phyloP scores from a whole-genome alignment of 768 basidiomycete species.

The Phanerochaete carnosa region DNA sequence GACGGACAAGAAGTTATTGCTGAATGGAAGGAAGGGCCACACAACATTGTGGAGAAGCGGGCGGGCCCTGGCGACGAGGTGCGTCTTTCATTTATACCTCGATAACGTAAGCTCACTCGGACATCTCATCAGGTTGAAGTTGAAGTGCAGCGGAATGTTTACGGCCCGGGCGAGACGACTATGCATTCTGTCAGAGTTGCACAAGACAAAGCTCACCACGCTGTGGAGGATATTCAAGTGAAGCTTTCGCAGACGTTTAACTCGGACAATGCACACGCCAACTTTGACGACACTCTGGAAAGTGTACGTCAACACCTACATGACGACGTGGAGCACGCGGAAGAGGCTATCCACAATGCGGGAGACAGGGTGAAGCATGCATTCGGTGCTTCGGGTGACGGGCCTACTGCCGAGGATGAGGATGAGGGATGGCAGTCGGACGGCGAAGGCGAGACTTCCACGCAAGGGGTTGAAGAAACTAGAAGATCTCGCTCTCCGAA shows the following conservation, averaged over 20 bases:
- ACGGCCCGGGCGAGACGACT: slow-evolving; percentile 25
- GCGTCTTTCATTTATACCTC: slow-evolving; percentile 17
- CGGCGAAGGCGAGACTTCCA: slow-evolving; percentile 26
- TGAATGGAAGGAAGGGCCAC: slow-evolving; percentile 73
- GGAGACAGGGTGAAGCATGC: slow-evolving; percentile 17
- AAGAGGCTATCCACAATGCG: slow-evolving; percentile 2
- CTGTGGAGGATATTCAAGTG: slow-evolving; percentile 22
- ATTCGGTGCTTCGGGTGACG: slow-evolving; percentile 6
- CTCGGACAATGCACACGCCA: neutral
- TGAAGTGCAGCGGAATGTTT: slow-evolving; percentile 32
- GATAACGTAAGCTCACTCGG: neutral
- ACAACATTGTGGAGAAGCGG: slow-evolving; percentile 62
- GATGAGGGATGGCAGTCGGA: slow-evolving; percentile 71
- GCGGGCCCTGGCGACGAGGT: slow-evolving; percentile 65
- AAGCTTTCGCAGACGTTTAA: slow-evolving; percentile 14
- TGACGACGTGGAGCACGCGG: slow-evolving; percentile 16
- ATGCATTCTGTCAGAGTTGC: slow-evolving; percentile 23
- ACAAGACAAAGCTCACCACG: slow-evolving; percentile 22
- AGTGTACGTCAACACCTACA: slow-evolving; percentile 17
- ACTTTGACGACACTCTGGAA: slow-evolving; percentile 12
- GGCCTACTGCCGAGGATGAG: slow-evolving; percentile 37
- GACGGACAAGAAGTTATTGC: slow-evolving; percentile 40
- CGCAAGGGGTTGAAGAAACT: slow-evolving; percentile 10
- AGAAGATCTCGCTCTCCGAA: slow-evolving; percentile 18
- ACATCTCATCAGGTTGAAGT: slow-evolving; percentile 29